Percentiles rank a stretch among this genome's conserved stretches.
Conservation (phyloP, 805 yeast species). For the Yarrowia bubula region DNA sequence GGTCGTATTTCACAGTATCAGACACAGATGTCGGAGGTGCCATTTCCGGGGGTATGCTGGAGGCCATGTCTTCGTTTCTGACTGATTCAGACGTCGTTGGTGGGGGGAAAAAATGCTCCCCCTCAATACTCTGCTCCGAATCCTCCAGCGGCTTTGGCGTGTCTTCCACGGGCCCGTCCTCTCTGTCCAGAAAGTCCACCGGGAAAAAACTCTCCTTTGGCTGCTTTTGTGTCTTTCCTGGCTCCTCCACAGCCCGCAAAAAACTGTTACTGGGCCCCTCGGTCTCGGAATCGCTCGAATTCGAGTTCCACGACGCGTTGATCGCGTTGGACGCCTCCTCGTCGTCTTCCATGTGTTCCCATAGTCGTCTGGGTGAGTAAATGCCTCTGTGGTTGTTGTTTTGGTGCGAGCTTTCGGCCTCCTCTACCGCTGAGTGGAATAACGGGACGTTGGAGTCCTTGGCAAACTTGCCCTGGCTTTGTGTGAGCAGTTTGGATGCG, state of each 20-base stretch:
- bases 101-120: slow-evolving; percentile 12
- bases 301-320: slow-evolving; percentile 21
- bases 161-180: neutral
- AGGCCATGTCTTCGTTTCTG: slow-evolving; percentile 21
- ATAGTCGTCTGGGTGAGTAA: slow-evolving; percentile 12
- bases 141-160: neutral
- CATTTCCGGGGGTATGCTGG: slow-evolving; percentile 20
- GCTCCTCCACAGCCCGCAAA: slow-evolving; percentile 19
- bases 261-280: slow-evolving; percentile 24
- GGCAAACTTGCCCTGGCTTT: slow-evolving; percentile 37
- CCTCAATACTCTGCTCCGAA: slow-evolving; percentile 6
- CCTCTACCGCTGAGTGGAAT: slow-evolving; percentile 35
- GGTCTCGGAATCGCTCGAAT: slow-evolving; percentile 6
- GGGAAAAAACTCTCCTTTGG: slow-evolving; percentile 23
- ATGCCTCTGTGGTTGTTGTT: slow-evolving; percentile 24
- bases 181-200: slow-evolving; percentile 18
- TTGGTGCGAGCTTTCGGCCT: slow-evolving; percentile 28
- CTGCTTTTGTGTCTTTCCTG: neutral
- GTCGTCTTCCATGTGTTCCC: slow-evolving; percentile 23
- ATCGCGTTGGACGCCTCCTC: slow-evolving; percentile 25
- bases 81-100: neutral
- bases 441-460: slow-evolving; percentile 35
- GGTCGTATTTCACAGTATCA: slow-evolving; percentile 30
- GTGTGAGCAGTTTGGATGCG: slow-evolving; percentile 41
- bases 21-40: neutral